Base-by-base conservation (phyloP, 192 early-diverging fungal genomes). In the Spinellus fusiger region DNA sequence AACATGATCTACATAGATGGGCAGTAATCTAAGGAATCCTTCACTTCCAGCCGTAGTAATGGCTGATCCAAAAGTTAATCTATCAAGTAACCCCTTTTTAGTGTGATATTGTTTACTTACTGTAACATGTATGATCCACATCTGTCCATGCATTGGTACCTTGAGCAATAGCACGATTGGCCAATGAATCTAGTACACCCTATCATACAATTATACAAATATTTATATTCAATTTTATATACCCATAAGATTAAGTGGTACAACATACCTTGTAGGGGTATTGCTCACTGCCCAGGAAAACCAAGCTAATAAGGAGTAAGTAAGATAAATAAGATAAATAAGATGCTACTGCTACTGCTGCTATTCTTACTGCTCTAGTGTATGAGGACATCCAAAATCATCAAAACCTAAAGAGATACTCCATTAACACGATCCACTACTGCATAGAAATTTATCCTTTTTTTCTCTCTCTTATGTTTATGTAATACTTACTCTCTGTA, bases 131-230 rank as follows among this genome's bases (percentile, higher is more conserved):
- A 25, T 80, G 74, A 56, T 84, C 82, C 26, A 74, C 70, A 67
- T 75, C 80, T 13, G 83, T 84, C 83, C 83, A 84, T 16, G 83
- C 83, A 61, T 84, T 84, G 16, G 83, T 84, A 29, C 83, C 80
- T 69, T 82, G 74, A 2, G 83, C 78, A 31, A 82, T 64, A 28
- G 83, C 75, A 18, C 78, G 73, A 67, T 84, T 84, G 15, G 83
- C 83, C 34, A 84, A 67, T 16, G 75, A 71, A 56, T 84, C 83
- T n/a, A 84, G 65, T n/a, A 84, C 83, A 44, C 83, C 83, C 77
- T 82, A 56, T 27, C 22, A 34, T 49, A 56, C 16, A 26, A 25
- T 16, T 35, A 9, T 37, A 13, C 6, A 37, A 6, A 37, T n/a
- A n/a, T n/a, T 37, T 37, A 37, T 37, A 37, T 9, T 9, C 13